Base-by-base conservation (phyloP, 2,329 filamentous ascomycete genomes). In the Talaromyces sp. region DNA sequence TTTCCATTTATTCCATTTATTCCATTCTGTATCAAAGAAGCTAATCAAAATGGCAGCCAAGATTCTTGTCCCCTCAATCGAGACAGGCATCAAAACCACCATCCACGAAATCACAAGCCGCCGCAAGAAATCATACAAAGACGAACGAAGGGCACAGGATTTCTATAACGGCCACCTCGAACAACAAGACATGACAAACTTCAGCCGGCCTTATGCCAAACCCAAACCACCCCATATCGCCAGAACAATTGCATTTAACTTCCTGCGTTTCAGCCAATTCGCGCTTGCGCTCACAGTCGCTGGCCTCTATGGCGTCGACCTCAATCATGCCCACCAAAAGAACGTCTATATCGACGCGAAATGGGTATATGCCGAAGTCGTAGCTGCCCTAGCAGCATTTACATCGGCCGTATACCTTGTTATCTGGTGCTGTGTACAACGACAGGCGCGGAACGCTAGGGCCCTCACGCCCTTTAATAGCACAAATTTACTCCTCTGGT, bases 291-390 rank as follows among this genome's bases (percentile, higher is more conserved):
- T 96, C 65, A 85, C 90, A 1, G 90, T 95, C 63, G 88, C 89
- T 68, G 93, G 90, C 0, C 85, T 97, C 22, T 97, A 95, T 69
- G 90, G 88, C 41, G 78, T 83, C 27, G 90, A 94, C 73, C 79
- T 95, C 6, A 77, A 86, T 66, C 76, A 77, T 24, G 85, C 87
- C 0, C 74, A 79, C 43, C 78, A 85, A 19, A 74, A 81, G 4
- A 74, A 82, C 62, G 80, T 80, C 47, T 83, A 85, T 67, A 76
- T 80, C 2, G 85, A 91, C 72, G 82, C 86, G 2, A 89, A 88
- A 85, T 95, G 90, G 90, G 88, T 92, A 57, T 97, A 89, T 77
- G 93, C 92, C 0, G 86, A 88, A 62, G 85, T 91, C 3, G 85
- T 90, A 11, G 90, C 85, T 31, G 84, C 82, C 7, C 77, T 95